Base-by-base conservation (phyloP, 345 rosid species). In the Hypericum perforatum region DNA sequence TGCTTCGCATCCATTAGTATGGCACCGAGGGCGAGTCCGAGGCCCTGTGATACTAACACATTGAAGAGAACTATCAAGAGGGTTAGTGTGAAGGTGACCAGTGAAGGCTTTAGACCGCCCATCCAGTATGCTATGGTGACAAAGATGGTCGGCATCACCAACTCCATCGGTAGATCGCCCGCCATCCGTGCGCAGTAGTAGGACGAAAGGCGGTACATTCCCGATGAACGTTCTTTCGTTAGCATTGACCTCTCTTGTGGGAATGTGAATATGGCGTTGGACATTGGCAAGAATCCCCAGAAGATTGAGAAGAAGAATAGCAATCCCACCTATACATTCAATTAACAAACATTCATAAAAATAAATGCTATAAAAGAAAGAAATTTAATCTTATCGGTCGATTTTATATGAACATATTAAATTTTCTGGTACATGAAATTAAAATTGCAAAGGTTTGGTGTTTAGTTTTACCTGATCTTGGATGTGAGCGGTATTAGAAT, bases 81-180 rank as follows among this genome's bases (percentile, higher is more conserved):
- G 39, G 98, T 91, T 41, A 81, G 63, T 7, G 71, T 9, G 50
- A 79, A 91, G 60, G 96, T 76, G 55, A 64, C 9, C 8, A 72
- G 60, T 7, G 96, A 90, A 10, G 86, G 91, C 61, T 81, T 91
- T 15, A 91, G 96, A 38, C 96, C 96, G 0, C 92, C 96, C 96
- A 86, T 91, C 98, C 98, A 91, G 63, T 91, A 91, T 3, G 92
- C 64, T 41, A 86, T 32, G 3, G 87, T 79, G 6, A 82, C 76
- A 29, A 86, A 91, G 22, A 81, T 73, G 0, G 95, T 81, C 5
- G 98, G 98, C 46, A 91, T 85, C 57, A 91, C 78, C 5, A 91
- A 92, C 65, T 91, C 98, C 96, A 91, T 91, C 2, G 98, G 96
- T 52, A 91, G 72, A 72, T 91, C 98, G 1, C 98, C 98, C 0